Base-by-base conservation (phyloP, 345 rosid species). In the Camelina sativa region DNA sequence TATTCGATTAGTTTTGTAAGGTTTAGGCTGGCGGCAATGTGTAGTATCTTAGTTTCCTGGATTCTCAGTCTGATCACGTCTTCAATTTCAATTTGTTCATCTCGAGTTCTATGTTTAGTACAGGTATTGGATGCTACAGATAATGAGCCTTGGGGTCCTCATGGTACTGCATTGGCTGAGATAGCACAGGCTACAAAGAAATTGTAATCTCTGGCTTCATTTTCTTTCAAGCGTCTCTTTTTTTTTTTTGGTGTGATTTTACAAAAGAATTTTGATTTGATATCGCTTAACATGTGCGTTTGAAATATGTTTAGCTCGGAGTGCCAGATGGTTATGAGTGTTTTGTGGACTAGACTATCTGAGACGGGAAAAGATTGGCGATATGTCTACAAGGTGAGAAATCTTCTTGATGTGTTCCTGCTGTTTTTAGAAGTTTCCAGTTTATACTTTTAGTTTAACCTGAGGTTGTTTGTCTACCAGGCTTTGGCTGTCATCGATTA, bases 101-200 rank as follows among this genome's bases (percentile, higher is more conserved):
- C 7, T 46, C 20, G 7, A 30, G 50, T 40, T n/a, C 11, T 15
- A 69, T 76, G 53, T 69, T 63, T 62, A 58, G 69, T 77, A 43
- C 82, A 95, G 99, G 99, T 88, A 67, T 72, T 95, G 83, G 99
- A 95, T 88, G 97, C 99, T 11, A 96, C 97, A 17, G 97, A 96
- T 81, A 83, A 91, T 75, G 99, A 90, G 65, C 99, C 98, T 69
- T 96, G 99, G 99, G 99, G 98, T 79, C 99, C 98, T 25, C 99
- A 92, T 76, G 98, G 98, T 23, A 80, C 98, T 79, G 96, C 86
- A 69, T 76, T 92, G 86, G 92, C 96, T 5, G 99, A 96, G 81
- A 89, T 96, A 65, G 96, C 99, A 17, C 88, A 86, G 69, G 91
- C 97, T 66, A 92, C 98, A 4, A 89, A 84, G 67, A 95, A 95